A percentile compares a stretch with the other conserved stretches of the same genome.
Conservation (phyloP, 179 eudicot species). For the Nepenthes alata region DNA sequence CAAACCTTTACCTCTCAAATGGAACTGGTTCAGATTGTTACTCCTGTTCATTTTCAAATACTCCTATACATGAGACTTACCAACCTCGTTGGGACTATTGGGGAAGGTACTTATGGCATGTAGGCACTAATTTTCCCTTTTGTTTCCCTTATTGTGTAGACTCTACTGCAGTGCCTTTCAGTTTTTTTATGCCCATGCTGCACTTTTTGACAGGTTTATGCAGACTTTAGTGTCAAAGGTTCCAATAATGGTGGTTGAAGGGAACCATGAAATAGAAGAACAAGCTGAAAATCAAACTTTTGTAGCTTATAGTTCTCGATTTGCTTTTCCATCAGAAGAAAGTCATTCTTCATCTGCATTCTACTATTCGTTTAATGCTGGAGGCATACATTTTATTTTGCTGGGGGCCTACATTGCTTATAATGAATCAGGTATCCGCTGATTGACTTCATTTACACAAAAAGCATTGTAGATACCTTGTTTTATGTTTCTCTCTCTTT, state of each 20-base stretch:
- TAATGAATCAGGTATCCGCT: conserved; percentile 49
- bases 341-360: conserved; percentile 66
- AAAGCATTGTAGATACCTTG: too few species aligned
- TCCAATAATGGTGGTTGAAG: conserved; percentile 92
- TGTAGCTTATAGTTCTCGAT: conserved; percentile 82
- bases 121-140: neutral
- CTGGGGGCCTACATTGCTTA: conserved; percentile 80
- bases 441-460: too few species aligned
- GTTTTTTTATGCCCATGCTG: conserved; percentile 2
- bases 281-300: conserved; percentile 62
- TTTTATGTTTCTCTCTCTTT: too few species aligned
- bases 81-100: conserved; percentile 99
- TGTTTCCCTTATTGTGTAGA: neutral
- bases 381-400: conserved; percentile 89
- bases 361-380: conserved; percentile 89
- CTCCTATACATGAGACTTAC: conserved; percentile 91
- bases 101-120: conserved; percentile 51
- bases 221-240: conserved; percentile 62
- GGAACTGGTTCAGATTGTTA: conserved; percentile 94
- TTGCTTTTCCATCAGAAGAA: conserved; percentile 87
- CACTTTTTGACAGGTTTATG: conserved; percentile 55
- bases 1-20: conserved; percentile 77
- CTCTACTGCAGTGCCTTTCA: neutral
- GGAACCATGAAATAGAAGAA: conserved; percentile 89
- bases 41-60: conserved; percentile 62